A percentile compares a stretch with the other conserved stretches of the same genome.
Conservation (phyloP, 441 rosid genomes). For the Theobroma grandiflorum region DNA sequence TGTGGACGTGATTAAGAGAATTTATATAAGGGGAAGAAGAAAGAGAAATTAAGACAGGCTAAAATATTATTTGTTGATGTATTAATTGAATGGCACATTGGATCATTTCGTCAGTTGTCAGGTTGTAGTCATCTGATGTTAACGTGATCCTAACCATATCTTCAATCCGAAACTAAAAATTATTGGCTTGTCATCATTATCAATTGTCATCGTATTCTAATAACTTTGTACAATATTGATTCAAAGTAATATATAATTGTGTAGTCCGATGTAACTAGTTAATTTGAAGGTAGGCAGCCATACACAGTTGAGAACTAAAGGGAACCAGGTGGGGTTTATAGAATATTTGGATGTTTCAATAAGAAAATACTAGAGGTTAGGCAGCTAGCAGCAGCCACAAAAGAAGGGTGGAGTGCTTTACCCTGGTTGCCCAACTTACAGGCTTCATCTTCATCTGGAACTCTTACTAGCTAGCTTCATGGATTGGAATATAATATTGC, state of each 20-base stretch:
- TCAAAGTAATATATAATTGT: background rate
- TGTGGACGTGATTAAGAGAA: background rate
- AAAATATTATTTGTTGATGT: background rate
- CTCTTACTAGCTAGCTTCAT: no score
- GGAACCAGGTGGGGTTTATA: background rate
- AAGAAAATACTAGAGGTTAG: background rate
- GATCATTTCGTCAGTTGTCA: background rate
- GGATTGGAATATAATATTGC: no score
- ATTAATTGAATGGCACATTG: background rate
- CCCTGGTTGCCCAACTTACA: background rate
- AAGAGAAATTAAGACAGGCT: background rate
- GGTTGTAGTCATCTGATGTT: constrained; percentile 5
- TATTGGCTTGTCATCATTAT: background rate
- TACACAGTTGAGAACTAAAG: background rate
- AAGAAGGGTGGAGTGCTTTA: background rate
- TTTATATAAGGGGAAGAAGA: background rate
- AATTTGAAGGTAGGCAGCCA: background rate
- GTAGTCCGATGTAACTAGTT: background rate
- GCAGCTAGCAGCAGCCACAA: background rate
- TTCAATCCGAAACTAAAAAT: background rate
- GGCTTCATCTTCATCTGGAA: no score
- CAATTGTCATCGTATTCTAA: no score
- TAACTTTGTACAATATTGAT: background rate
- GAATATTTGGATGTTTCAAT: background rate
- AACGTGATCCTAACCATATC: background rate